Evolutionary conservation across 2,329 filamentous ascomycete genomes (phyloP), one percentile per base, ranked within the genome.

Genomic region (Dothistroma septosporum): DNA sequence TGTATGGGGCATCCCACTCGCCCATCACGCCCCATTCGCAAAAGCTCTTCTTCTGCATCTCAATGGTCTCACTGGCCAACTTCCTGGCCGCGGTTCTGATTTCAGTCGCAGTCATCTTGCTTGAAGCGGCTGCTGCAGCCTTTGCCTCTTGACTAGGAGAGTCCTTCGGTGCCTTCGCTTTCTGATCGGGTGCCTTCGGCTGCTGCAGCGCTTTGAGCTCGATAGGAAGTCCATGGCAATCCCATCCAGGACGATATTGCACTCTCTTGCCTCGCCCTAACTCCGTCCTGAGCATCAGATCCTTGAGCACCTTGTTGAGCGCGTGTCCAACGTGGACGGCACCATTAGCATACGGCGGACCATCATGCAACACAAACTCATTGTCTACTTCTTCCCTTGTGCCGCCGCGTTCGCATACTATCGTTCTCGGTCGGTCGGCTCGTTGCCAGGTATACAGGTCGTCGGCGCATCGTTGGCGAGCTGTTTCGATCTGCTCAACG

Each of bases 171-270:
- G 68, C 66, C 22, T 76, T 70, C n/a, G 76, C 72, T 62, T 52
- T 55, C 24, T 59, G 69, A 53, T n/a, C 49, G 19, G 50, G 62
- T 63, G 64, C 74, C 74, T 67, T 76, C 72, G 66, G 78, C 76
- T 68, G 66, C 69, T 89, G 89, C 16, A 99, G 82, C 24, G 92
- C 94, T 77, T 97, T 99, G 69, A 97, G 83, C 80, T 99, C 94
- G 72, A 99, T 99, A 0, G 94, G 94, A 53, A 99, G 82, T 0
- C 94, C 94, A 79, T 99, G 94, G 67, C 94, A 99, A 74, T 99
- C 95, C 94, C 94, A 99, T 50, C 94, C 93, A 1, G 94, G 94
- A 16, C 92, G 82, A 72, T 95, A 99, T 44, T 86, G 82, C 35
- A 97, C 87, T 64, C 85, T 82, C 67, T 84, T 87, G 19, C 91